A percentile compares a stretch with the other conserved stretches of the same genome.
phyloP scores from a whole-genome alignment of 805 yeast species.

The Kazachstania taianensis region DNA sequence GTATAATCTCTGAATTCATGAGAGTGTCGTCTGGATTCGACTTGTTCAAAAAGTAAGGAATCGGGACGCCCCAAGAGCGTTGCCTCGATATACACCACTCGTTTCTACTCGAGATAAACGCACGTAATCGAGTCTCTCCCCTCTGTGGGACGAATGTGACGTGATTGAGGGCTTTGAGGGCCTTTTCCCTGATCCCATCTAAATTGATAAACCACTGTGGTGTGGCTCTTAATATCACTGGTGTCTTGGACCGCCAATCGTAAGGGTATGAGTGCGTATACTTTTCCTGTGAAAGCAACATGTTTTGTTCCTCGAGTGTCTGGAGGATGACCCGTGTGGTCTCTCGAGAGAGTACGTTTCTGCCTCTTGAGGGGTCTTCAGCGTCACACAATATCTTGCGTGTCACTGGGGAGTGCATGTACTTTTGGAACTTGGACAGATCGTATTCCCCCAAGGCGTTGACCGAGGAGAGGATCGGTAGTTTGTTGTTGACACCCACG shows the following conservation, averaged over 20 bases:
- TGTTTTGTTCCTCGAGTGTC: slow-evolving; percentile 30
- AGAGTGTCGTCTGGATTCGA: slow-evolving; percentile 51
- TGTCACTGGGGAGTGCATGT: slow-evolving; percentile 3
- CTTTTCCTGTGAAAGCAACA: slow-evolving; percentile 40
- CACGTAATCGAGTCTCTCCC: slow-evolving; percentile 58
- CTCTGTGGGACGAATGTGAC: slow-evolving; percentile 68
- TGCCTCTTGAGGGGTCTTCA: slow-evolving; percentile 28
- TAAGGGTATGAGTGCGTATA: slow-evolving; percentile 84
- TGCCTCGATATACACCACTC: slow-evolving; percentile 99
- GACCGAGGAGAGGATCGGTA: slow-evolving; percentile 66
- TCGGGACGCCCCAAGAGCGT: slow-evolving; percentile 96
- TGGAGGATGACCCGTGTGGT: slow-evolving; percentile 43
- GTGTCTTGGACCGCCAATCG: slow-evolving; percentile 95
- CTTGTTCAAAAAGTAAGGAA: slow-evolving; percentile 67
- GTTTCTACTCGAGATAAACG: slow-evolving; percentile 66
- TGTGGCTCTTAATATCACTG: slow-evolving; percentile 89
- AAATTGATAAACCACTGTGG: slow-evolving; percentile 96
- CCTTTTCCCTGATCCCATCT: slow-evolving; percentile 53
- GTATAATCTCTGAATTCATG: slow-evolving; percentile 45
- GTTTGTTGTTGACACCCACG: slow-evolving; percentile 46
- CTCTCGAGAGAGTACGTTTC: slow-evolving; percentile 45
- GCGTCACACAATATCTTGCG: slow-evolving; percentile 10
- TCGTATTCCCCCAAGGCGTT: slow-evolving; percentile 65
- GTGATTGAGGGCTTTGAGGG: slow-evolving; percentile 45
- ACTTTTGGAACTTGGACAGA: slow-evolving; percentile 28